These are phyloP conservation scores for Cryptomeria japonica DNA, from an alignment of 75 land plant genomes.

Conservation along the genomic window DNA sequence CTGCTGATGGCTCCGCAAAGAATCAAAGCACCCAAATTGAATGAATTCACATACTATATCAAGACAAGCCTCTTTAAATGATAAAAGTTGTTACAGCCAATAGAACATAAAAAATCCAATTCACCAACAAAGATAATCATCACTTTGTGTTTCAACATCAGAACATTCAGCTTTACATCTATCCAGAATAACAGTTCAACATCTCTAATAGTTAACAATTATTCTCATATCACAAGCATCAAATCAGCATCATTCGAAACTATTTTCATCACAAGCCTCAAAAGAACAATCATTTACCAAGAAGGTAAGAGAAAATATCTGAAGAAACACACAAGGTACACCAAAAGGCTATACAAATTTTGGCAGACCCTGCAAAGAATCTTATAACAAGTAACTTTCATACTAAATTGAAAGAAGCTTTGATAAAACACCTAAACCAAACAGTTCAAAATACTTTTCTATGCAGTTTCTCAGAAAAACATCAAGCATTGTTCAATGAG, in stretches of 20 bases:
- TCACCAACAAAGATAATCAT: background rate
- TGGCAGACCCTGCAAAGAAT: background rate
- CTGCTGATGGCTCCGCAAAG: background rate
- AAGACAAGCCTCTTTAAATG: background rate
- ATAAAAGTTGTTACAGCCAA: background rate
- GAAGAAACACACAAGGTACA: background rate
- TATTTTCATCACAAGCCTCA: background rate
- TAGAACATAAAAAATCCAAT: background rate
- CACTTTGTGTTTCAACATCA: background rate
- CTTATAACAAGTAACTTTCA: background rate
- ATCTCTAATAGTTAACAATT: background rate
- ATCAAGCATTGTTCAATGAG: background rate
- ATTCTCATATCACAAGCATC: background rate
- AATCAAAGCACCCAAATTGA: background rate
- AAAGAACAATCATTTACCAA: background rate
- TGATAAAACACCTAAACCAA: background rate
- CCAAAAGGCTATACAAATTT: background rate
- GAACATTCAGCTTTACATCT: background rate
- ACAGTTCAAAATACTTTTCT: background rate
- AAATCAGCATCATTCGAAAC: background rate
- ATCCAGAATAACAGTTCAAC: background rate
- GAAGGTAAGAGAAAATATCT: background rate
- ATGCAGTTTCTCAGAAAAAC: background rate
- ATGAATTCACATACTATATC: background rate
- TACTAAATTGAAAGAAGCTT: background rate